phyloP scores from a whole-genome alignment of 495 filamentous ascomycete species.

The Talaromyces liani region DNA sequence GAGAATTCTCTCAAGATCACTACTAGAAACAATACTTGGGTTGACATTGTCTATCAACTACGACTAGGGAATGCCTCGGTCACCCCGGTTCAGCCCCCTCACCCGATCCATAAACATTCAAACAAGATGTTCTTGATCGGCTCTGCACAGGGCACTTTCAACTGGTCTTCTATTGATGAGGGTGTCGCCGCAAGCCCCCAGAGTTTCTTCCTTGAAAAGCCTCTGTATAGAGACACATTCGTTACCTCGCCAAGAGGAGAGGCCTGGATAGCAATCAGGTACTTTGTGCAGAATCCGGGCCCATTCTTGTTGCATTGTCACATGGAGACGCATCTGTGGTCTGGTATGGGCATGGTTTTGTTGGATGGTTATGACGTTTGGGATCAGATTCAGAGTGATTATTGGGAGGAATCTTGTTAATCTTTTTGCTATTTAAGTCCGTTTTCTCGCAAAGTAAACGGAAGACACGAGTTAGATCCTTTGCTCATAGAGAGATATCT shows the following conservation, averaged over 20 bases:
- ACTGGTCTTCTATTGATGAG: slow-evolving; percentile 42
- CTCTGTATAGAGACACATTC: slow-evolving; percentile 44
- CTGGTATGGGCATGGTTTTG: slow-evolving; percentile 49
- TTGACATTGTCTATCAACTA: slow-evolving; percentile 46
- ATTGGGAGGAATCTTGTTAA: slow-evolving; percentile 11
- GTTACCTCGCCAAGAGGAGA: slow-evolving; percentile 29
- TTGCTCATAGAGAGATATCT: neutral
- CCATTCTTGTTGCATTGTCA: slow-evolving; percentile 56
- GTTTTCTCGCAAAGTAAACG: neutral
- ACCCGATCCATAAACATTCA: slow-evolving; percentile 58
- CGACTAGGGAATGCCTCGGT: slow-evolving; percentile 11
- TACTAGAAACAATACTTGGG: slow-evolving; percentile 47
- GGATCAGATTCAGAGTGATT: slow-evolving; percentile 32
- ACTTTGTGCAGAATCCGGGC: slow-evolving; percentile 52
- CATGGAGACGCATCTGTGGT: slow-evolving; percentile 48
- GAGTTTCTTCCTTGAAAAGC: slow-evolving; percentile 48
- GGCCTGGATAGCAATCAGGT: slow-evolving; percentile 47
- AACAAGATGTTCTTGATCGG: slow-evolving; percentile 54
- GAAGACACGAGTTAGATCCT: neutral
- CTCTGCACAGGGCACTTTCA: slow-evolving; percentile 38
- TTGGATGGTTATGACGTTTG: slow-evolving; percentile 52
- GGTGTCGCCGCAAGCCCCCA: slow-evolving; percentile 36
- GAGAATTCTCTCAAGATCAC: slow-evolving; percentile 37
- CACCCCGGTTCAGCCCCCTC: slow-evolving; percentile 30
- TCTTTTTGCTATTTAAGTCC: neutral